Base-by-base conservation (phyloP, 2,329 filamentous ascomycete species). In the Cordyceps tenuipes region DNA sequence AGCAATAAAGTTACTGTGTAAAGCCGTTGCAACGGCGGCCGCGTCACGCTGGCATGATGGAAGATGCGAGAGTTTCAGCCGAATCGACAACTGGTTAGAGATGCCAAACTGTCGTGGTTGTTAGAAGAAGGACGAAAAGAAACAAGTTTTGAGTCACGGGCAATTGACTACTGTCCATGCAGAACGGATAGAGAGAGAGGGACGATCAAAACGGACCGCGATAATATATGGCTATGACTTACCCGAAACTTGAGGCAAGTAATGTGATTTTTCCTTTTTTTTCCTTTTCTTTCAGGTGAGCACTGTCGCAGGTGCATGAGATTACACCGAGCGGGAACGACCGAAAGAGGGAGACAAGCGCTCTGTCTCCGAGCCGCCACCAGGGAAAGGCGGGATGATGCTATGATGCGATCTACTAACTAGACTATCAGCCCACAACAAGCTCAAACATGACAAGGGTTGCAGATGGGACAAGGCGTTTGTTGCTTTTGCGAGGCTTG, bases 11-110 rank as follows among this genome's bases (percentile, higher is more conserved):
- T 36, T 5, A 29, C 26, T 36, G 34, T 36, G 10, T 21, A n/a
- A n/a, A n/a, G n/a, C n/a, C n/a, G n/a, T 58, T 58, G 55, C 55
- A 51, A 58, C 55, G 55, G 36, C n/a, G 34, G 19, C 23, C 26
- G 55, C 51, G 55, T 58, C 55, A 58, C 46, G 55, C 44, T 21
- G 36, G 47, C 55, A 43, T 58, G 19, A 58, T 50, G 55, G 13
- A 46, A 23, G 36, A 46, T 23, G 55, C 50, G 17, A n/a, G 47
- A 34, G 55, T 58, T 58, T 58, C 55, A 51, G 41, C n/a, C 9
- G 10, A 46, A 21, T 46, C n/a, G n/a, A 15, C n/a, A 15, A n/a
- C 13, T 48, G 13, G 46, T 5, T 48, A 3, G 15, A 48, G 21
- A 36, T 36, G 34, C 34, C 34, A 36, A 36, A 9, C 34, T 36